Percentiles rank a stretch among this genome's conserved stretches.
Conservation (phyloP, 78 protist genomes). For the Chrysochromulina tobinii region DNA sequence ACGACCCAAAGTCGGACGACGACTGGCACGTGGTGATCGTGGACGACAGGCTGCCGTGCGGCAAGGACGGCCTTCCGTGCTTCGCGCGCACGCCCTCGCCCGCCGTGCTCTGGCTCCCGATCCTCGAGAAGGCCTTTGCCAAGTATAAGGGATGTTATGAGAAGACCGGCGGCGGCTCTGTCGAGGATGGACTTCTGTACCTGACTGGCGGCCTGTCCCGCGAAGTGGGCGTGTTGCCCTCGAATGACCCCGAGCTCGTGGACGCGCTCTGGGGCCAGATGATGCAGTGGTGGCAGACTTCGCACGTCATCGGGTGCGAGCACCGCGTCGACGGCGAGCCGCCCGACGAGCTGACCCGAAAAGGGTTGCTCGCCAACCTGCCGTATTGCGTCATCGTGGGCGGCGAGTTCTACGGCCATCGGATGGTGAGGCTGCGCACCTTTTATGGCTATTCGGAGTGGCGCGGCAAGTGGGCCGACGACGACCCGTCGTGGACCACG, state of each 20-base stretch:
- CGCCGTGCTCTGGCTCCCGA: background rate
- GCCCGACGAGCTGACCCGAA: background rate
- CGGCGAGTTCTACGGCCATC: background rate
- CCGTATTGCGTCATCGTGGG: background rate
- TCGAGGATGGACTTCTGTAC: background rate
- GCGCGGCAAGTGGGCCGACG: conserved; percentile 2
- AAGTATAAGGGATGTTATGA: background rate
- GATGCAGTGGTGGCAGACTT: background rate
- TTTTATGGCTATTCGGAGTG: background rate
- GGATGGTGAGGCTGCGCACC: background rate
- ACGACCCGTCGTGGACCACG: background rate
- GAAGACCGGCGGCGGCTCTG: background rate
- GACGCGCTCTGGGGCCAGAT: background rate
- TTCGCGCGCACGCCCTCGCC: background rate
- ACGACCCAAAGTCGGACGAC: background rate
- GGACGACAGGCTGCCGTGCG: conserved; percentile 38
- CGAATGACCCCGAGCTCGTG: background rate
- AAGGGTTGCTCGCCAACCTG: background rate
- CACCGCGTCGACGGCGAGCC: background rate
- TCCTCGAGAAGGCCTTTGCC: conserved; percentile 39
- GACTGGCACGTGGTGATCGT: background rate
- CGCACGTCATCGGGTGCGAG: background rate
- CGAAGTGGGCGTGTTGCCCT: background rate
- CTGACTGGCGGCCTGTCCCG: background rate
- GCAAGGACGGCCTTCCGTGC: background rate